Evolutionary conservation across 2,329 filamentous ascomycete species (phyloP).

Genomic region (Fusarium albosuccineum): DNA sequence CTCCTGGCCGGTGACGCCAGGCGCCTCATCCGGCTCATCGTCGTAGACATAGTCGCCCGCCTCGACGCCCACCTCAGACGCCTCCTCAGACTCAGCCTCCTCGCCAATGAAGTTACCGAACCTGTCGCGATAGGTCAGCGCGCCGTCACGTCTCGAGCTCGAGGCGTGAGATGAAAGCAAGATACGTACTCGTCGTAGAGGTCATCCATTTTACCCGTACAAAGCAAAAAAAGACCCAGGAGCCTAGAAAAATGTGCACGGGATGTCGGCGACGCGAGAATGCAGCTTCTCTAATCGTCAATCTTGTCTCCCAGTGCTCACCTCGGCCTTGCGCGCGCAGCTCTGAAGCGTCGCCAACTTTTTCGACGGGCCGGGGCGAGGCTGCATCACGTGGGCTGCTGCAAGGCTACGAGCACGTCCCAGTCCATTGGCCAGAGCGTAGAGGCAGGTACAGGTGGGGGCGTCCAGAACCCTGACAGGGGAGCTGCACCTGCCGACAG

Average conservation of each 20-base stretch:
- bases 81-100: slow-evolving; percentile 85
- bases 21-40: slow-evolving; percentile 76
- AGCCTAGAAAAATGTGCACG: slow-evolving; percentile 29
- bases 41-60: slow-evolving; percentile 85
- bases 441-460: slow-evolving; percentile 42
- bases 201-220: slow-evolving; percentile 79
- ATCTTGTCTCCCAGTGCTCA: slow-evolving; percentile 38
- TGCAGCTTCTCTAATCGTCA: slow-evolving; percentile 38
- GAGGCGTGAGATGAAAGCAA: slow-evolving; percentile 7
- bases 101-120: slow-evolving; percentile 99
- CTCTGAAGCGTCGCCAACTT: slow-evolving; percentile 43
- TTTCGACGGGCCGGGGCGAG: slow-evolving; percentile 42
- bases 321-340: slow-evolving; percentile 40
- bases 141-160: slow-evolving; percentile 26
- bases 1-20: slow-evolving; percentile 78
- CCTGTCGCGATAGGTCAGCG: slow-evolving; percentile 60
- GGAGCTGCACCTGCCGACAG: slow-evolving; percentile 40
- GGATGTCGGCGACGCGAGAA: slow-evolving; percentile 33
- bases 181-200: slow-evolving; percentile 87
- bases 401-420: slow-evolving; percentile 24
- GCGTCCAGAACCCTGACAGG: slow-evolving; percentile 21
- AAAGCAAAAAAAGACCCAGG: slow-evolving; percentile 25
- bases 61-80: slow-evolving; percentile 81
- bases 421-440: slow-evolving; percentile 15
- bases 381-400: slow-evolving; percentile 41